Percentiles rank a stretch among this genome's conserved stretches.
phyloP scores from a whole-genome alignment of 169 alveolate genomes.

The Cryptosporidium meleagridis region DNA sequence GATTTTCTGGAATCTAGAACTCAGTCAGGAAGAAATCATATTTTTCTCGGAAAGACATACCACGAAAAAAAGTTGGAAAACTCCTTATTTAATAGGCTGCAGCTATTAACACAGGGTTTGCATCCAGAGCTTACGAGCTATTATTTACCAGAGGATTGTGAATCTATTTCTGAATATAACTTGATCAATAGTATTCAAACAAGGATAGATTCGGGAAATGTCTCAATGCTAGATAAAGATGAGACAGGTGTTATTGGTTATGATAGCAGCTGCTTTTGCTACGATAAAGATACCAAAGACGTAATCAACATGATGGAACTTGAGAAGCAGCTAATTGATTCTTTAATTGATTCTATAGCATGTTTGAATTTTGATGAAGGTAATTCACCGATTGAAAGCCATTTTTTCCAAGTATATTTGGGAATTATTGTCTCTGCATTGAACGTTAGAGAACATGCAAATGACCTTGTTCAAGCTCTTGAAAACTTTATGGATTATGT shows the following conservation, averaged over 20 bases:
- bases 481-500: conserved; percentile 20
- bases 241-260: conserved; percentile 5
- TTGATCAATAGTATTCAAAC: neutral
- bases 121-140: neutral
- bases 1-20: conserved; percentile 53
- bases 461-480: conserved; percentile 2
- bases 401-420: conserved; percentile 25
- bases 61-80: neutral
- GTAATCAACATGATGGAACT: conserved; percentile 9
- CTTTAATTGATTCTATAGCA: conserved; percentile 36
- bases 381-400: neutral
- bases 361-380: neutral
- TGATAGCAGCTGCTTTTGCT: conserved; percentile 7
- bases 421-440: conserved; percentile 10
- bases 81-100: conserved; percentile 13
- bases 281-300: neutral
- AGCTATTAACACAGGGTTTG: conserved; percentile 21
- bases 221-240: neutral
- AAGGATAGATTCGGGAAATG: neutral
- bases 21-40: conserved; percentile 19
- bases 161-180: conserved; percentile 14
- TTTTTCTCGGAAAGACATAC: conserved; percentile 34
- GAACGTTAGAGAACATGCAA: conserved; percentile 10
- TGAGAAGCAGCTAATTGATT: conserved; percentile 48
- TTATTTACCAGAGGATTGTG: conserved; percentile 25